Percentiles rank a stretch among this genome's conserved stretches.
These are phyloP conservation scores for Colletotrichum spinosum DNA, from an alignment of 2,329 filamentous ascomycete genomes.

Conservation along the genomic window DNA sequence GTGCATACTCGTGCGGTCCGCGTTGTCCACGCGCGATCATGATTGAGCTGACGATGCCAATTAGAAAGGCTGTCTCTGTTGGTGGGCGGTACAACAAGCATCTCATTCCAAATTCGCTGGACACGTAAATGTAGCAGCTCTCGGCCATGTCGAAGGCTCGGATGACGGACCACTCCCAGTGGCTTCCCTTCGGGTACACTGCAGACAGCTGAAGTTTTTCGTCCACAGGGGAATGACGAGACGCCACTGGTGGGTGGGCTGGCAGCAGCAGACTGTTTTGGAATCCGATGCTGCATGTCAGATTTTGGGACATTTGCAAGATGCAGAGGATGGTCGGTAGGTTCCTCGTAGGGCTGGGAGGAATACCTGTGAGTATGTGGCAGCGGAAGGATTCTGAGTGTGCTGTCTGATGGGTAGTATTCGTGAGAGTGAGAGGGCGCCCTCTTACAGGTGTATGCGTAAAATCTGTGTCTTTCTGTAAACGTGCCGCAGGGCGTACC, in stretches of 20 bases:
- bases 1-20: slow-evolving; percentile 2
- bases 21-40: neutral
- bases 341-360: slow-evolving; percentile 36
- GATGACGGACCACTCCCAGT: slow-evolving; percentile 21
- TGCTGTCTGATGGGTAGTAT: slow-evolving; percentile 13
- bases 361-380: slow-evolving; percentile 24
- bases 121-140: slow-evolving; percentile 21
- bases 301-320: slow-evolving; percentile 23
- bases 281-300: slow-evolving; percentile 35
- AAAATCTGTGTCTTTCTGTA: neutral
- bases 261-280: slow-evolving; percentile 27
- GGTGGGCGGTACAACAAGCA: slow-evolving; percentile 23
- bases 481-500: neutral
- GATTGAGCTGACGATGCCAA: neutral
- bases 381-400: slow-evolving; percentile 36
- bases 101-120: slow-evolving; percentile 8
- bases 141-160: slow-evolving; percentile 28
- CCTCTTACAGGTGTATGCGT: slow-evolving; percentile 18
- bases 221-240: slow-evolving; percentile 9
- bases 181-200: slow-evolving; percentile 17
- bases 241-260: slow-evolving; percentile 20
- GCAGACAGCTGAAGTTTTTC: slow-evolving; percentile 26
- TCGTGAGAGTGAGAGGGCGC: slow-evolving; percentile 1
- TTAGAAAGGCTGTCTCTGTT: slow-evolving; percentile 8
- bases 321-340: slow-evolving; percentile 18